phyloP scores from a whole-genome alignment of 768 basidiomycete genomes.

The Mycena galopus region DNA sequence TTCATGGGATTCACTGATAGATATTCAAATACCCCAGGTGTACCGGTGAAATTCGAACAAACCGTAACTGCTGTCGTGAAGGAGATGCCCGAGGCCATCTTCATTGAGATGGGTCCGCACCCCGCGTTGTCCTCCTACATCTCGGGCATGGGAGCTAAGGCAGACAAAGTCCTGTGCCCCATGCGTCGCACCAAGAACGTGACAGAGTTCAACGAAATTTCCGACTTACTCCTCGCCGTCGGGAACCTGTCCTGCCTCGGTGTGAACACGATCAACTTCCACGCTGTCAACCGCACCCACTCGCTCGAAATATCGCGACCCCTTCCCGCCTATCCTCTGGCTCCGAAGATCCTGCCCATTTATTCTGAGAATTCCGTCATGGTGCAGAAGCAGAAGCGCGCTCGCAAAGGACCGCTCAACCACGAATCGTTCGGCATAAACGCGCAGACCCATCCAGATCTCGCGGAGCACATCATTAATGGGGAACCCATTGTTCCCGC shows the following conservation, averaged over 20 bases:
- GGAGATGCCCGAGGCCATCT: slow-evolving; percentile 41
- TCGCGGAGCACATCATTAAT: slow-evolving; percentile 57
- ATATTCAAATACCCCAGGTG: not conserved
- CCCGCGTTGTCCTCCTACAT: slow-evolving; percentile 54
- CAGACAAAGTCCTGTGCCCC: slow-evolving; percentile 40
- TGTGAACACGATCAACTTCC: slow-evolving; percentile 49
- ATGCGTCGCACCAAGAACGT: slow-evolving; percentile 44
- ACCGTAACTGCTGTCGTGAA: slow-evolving; percentile 45
- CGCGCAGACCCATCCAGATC: slow-evolving; percentile 47
- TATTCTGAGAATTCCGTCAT: slow-evolving; percentile 21
- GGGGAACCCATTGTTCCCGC: slow-evolving; percentile 58
- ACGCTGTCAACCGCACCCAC: slow-evolving; percentile 42
- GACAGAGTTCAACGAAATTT: slow-evolving; percentile 39
- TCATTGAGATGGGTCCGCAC: slow-evolving; percentile 56
- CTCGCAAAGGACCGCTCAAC: slow-evolving; percentile 53
- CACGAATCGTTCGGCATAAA: slow-evolving; percentile 52
- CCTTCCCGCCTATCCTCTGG: slow-evolving; percentile 49
- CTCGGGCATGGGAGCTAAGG: slow-evolving; percentile 35
- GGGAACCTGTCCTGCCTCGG: slow-evolving; percentile 47
- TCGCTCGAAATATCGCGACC: slow-evolving; percentile 27
- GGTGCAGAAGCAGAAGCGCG: slow-evolving; percentile 39
- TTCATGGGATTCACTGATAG: not conserved
- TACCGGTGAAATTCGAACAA: slow-evolving; percentile 52
- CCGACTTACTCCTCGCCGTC: slow-evolving; percentile 41
- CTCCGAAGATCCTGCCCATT: slow-evolving; percentile 41